Conservation (phyloP, 2,329 filamentous ascomycete species). For the Dactylella cylindrospora region DNA sequence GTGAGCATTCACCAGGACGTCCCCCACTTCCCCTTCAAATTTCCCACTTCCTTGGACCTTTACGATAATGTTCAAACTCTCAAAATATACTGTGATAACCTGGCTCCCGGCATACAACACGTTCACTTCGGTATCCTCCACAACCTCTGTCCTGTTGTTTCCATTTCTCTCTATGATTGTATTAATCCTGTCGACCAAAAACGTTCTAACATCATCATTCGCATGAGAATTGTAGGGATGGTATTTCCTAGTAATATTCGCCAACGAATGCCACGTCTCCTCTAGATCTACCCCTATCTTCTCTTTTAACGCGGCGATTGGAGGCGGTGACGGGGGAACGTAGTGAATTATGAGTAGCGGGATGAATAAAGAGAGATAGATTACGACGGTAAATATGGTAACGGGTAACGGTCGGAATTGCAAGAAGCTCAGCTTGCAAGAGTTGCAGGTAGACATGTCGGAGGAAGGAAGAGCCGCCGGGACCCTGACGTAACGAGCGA, state of each 20-base stretch:
- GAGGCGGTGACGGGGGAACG: conserved; percentile 60
- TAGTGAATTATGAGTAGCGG: conserved; percentile 72
- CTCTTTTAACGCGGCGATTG: conserved; percentile 36
- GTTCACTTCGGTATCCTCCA: conserved; percentile 75
- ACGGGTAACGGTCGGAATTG: conserved; percentile 76
- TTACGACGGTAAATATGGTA: conserved; percentile 71
- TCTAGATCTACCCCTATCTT: conserved; percentile 70
- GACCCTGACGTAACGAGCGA: conserved; percentile 36
- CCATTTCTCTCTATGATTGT: conserved; percentile 62
- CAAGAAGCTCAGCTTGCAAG: conserved; percentile 39
- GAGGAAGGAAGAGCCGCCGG: conserved; percentile 2
- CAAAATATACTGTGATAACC: conserved; percentile 72
- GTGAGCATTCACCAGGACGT: conserved; percentile 90
- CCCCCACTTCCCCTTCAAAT: conserved; percentile 71
- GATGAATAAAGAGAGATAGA: conserved; percentile 77
- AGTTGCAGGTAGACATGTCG: conserved; percentile 27
- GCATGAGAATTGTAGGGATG: conserved; percentile 86
- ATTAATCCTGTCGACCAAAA: conserved; percentile 70
- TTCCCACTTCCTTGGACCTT: conserved; percentile 84
- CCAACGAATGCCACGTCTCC: conserved; percentile 82
- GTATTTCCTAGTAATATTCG: conserved; percentile 68
- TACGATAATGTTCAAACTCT: conserved; percentile 87
- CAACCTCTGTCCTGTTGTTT: conserved; percentile 55
- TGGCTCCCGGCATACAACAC: conserved; percentile 63
- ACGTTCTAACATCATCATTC: conserved; percentile 78